Conservation (phyloP, 2,329 filamentous ascomycete genomes). For the Diaporthe ampelina region DNA sequence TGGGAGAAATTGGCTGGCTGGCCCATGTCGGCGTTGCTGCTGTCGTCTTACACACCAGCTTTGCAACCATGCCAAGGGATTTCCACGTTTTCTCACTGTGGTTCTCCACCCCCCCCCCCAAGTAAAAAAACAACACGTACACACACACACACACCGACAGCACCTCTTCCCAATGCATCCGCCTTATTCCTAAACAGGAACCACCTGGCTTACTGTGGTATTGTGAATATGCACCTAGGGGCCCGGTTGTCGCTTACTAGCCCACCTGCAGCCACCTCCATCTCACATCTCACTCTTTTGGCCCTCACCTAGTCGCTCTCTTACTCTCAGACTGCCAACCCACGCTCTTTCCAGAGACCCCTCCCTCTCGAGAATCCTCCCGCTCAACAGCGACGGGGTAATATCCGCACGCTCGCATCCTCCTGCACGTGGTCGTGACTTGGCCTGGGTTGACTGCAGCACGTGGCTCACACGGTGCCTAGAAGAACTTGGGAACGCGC, state of each 20-base stretch:
- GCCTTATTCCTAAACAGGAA: not conserved
- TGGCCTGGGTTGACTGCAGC: conserved; percentile 6
- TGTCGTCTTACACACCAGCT: conserved; percentile 21
- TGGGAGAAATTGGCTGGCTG: conserved; percentile 4
- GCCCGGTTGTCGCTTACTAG: not conserved
- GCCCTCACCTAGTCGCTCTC: not conserved
- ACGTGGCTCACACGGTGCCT: conserved; percentile 15
- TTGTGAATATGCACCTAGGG: not conserved
- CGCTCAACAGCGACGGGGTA: conserved; percentile 42
- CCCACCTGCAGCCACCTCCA: not conserved
- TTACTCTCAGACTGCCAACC: not conserved
- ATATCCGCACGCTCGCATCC: conserved; percentile 34
- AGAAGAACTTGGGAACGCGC: not conserved
- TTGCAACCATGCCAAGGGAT: conserved; percentile 1
- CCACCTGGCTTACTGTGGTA: conserved; percentile 19
- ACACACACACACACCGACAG: too few relatives aligned
- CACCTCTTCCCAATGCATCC: not conserved
- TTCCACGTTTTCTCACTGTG: conserved; percentile 26
- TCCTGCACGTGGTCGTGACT: conserved; percentile 31
- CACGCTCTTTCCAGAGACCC: conserved; percentile 7
- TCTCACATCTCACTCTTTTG: not conserved
- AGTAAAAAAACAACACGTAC: not conserved
- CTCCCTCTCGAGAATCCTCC: conserved; percentile 43
- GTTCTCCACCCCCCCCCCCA: not conserved
- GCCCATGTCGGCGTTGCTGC: not conserved